Conservation (phyloP, 1,284 basidiomycete species). For the Hypsizygus ulmarius region DNA sequence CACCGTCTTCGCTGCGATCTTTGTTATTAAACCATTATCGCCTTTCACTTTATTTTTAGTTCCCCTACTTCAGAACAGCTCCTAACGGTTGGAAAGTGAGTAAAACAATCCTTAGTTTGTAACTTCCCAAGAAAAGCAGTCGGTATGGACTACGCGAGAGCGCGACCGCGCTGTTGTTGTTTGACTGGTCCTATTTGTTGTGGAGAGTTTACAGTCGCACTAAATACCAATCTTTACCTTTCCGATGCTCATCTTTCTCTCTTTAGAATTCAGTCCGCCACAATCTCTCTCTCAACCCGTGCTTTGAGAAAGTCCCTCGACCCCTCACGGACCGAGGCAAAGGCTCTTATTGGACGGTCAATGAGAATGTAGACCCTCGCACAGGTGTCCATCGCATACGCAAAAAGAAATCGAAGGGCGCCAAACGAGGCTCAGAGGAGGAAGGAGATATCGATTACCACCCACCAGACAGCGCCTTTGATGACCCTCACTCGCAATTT, state of each 20-base stretch:
- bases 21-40: slow-evolving; percentile 15
- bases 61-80: slow-evolving; percentile 79
- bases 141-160: slow-evolving; percentile 25
- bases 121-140: slow-evolving; percentile 1
- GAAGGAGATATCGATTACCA: slow-evolving; percentile 64
- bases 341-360: slow-evolving; percentile 86
- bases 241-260: slow-evolving; percentile 20
- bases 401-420: slow-evolving; percentile 72
- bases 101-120: slow-evolving; percentile 16
- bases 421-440: slow-evolving; percentile 47
- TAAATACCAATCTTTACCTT: slow-evolving; percentile 19
- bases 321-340: slow-evolving; percentile 86
- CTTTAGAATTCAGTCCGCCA: slow-evolving; percentile 89
- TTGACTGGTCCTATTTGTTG: slow-evolving; percentile 49
- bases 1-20: slow-evolving; percentile 10
- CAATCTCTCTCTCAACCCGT: slow-evolving; percentile 90
- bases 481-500: slow-evolving; percentile 54
- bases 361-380: slow-evolving; percentile 81
- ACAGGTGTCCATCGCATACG: slow-evolving; percentile 81
- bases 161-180: slow-evolving; percentile 60
- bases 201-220: slow-evolving; percentile 46
- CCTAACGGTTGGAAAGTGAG: slow-evolving; percentile 84
- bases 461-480: slow-evolving; percentile 43
- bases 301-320: slow-evolving; percentile 88
- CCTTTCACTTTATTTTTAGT: slow-evolving; percentile 42